A percentile compares a stretch with the other conserved stretches of the same genome.
Evolutionary conservation across 257 asterid genomes (phyloP).

Genomic region (Misopates orontium): DNA sequence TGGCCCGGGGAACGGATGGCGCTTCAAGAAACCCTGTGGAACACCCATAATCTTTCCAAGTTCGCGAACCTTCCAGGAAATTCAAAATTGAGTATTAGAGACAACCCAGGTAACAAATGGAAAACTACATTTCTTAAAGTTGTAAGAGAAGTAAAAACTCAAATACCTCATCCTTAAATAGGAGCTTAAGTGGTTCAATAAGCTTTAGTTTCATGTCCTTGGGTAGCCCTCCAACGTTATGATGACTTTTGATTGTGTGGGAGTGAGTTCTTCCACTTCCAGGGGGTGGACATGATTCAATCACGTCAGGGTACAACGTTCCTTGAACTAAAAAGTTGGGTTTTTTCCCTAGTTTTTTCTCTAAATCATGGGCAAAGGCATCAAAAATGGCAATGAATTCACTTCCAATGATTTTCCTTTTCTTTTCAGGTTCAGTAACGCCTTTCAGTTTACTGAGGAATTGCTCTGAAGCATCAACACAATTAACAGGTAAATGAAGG

Average conservation of each 20-base stretch:
- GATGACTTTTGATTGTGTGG: slow-evolving; percentile 97
- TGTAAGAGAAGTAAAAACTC: not conserved
- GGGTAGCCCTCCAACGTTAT: slow-evolving; percentile 96
- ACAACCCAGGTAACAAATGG: too few relatives aligned
- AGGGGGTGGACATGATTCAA: slow-evolving; percentile 98
- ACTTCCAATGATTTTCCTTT: slow-evolving; percentile 86
- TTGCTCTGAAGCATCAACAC: slow-evolving; percentile 81
- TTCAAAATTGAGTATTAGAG: slow-evolving; percentile 10
- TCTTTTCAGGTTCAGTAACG: slow-evolving; percentile 91
- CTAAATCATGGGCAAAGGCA: slow-evolving; percentile 71
- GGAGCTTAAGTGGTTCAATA: slow-evolving; percentile 91
- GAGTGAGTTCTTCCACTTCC: slow-evolving; percentile 98
- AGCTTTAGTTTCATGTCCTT: slow-evolving; percentile 97
- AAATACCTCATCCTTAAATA: slow-evolving; percentile 96
- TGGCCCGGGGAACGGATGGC: slow-evolving; percentile 98
- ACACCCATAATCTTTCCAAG: slow-evolving; percentile 79
- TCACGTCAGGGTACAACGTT: slow-evolving; percentile 94
- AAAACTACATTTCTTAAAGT: not conserved
- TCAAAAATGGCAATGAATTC: slow-evolving; percentile 87
- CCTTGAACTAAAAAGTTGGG: slow-evolving; percentile 92
- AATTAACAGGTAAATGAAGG: slow-evolving; percentile 90
- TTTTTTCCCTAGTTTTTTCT: slow-evolving; percentile 63
- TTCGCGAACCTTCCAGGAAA: slow-evolving; percentile 68
- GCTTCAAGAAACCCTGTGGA: slow-evolving; percentile 66
- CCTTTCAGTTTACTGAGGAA: slow-evolving; percentile 89